phyloP scores from a whole-genome alignment of 2,329 filamentous ascomycete genomes.

The Rutstroemia sp. region DNA sequence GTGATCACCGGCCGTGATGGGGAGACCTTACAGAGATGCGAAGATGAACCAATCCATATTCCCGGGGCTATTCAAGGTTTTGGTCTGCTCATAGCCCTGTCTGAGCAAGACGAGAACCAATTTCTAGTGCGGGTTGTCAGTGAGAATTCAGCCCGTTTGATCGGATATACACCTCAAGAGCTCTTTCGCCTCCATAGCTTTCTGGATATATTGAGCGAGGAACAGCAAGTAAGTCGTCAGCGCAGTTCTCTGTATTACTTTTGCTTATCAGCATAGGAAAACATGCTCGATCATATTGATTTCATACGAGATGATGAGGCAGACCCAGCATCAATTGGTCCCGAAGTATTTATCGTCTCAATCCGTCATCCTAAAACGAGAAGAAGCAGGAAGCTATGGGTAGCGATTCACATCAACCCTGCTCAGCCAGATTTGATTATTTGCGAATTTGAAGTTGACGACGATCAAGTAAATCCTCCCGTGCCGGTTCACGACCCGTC shows the following conservation, averaged over 20 bases:
- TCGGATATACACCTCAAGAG: constrained; percentile 70
- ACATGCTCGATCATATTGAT: constrained; percentile 77
- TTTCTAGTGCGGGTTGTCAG: constrained; percentile 68
- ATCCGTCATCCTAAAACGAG: constrained; percentile 42
- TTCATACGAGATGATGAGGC: constrained; percentile 79
- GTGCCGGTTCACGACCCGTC: constrained; percentile 53
- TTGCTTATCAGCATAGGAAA: constrained; percentile 53
- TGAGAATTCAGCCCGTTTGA: constrained; percentile 69
- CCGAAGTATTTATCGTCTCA: constrained; percentile 77
- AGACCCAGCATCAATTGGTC: constrained; percentile 67
- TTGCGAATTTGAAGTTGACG: constrained; percentile 83
- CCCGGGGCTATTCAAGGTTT: constrained; percentile 55
- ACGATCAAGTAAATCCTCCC: constrained; percentile 63
- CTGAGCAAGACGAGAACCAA: constrained; percentile 60
- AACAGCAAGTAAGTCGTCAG: constrained; percentile 4
- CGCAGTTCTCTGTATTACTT: neutral
- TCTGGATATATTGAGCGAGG: constrained; percentile 52
- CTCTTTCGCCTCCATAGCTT: constrained; percentile 71
- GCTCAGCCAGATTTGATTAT: constrained; percentile 64
- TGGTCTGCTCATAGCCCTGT: constrained; percentile 66
- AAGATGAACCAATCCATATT: constrained; percentile 86
- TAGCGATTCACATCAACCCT: constrained; percentile 71
- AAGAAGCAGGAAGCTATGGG: constrained; percentile 68
- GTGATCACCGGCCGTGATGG: constrained; percentile 75
- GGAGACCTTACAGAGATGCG: constrained; percentile 67